phyloP scores from a whole-genome alignment of 495 filamentous ascomycete genomes.

The Glutinoglossum americanum region DNA sequence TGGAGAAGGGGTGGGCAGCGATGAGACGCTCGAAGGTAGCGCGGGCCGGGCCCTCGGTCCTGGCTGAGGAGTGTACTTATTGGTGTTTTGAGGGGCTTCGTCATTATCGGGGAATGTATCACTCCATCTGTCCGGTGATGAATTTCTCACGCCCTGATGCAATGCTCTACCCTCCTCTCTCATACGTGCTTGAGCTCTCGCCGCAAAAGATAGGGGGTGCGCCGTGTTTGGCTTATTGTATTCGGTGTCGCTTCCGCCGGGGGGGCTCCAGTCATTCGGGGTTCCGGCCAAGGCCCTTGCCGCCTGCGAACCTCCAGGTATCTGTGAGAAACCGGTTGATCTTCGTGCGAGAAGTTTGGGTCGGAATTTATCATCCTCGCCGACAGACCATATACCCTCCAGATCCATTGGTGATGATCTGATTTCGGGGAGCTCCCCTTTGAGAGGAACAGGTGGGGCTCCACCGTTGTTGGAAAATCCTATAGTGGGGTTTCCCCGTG shows the following conservation, averaged over 20 bases:
- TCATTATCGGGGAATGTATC: background rate
- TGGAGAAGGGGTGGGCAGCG: background rate
- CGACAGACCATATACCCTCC: background rate
- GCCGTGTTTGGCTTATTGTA: background rate
- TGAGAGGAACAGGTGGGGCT: background rate
- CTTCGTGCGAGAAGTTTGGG: background rate
- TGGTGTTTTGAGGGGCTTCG: background rate
- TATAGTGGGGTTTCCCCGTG: background rate
- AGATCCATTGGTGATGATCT: background rate
- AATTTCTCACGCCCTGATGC: constrained; percentile 17
- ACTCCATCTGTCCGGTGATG: background rate
- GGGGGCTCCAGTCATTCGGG: background rate
- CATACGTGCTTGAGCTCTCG: constrained; percentile 45
- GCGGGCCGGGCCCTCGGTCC: background rate
- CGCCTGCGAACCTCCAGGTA: background rate
- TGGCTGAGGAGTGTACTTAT: background rate
- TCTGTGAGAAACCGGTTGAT: background rate
- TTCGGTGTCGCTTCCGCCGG: background rate
- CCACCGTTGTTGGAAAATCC: background rate
- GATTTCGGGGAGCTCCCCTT: background rate
- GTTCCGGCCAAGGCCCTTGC: background rate
- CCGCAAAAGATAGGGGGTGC: constrained; percentile 21
- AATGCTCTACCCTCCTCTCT: constrained; percentile 52
- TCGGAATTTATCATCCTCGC: background rate
- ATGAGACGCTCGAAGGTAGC: background rate